Conservation (phyloP, 805 yeast species). For the Candida nonsorbophila region DNA sequence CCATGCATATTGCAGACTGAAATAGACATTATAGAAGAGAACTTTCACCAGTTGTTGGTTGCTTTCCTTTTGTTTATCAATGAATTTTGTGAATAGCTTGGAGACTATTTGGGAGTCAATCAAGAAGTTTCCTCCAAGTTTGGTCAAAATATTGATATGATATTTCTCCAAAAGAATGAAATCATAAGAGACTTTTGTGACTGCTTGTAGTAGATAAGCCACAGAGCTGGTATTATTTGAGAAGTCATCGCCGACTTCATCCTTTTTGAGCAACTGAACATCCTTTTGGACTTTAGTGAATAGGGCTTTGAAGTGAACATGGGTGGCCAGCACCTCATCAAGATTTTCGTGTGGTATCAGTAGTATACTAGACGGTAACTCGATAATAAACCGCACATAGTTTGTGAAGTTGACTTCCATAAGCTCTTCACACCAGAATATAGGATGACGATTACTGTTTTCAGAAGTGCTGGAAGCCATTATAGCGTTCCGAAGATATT, state of each 20-base stretch:
- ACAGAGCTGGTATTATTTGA: conserved; percentile 9
- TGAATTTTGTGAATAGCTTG: conserved; percentile 17
- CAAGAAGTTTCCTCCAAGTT: conserved; percentile 26
- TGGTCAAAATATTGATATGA: conserved; percentile 29
- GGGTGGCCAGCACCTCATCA: conserved; percentile 16
- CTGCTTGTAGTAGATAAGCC: conserved; percentile 20
- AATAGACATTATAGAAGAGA: conserved; percentile 25
- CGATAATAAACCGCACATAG: conserved; percentile 28
- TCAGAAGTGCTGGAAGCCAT: conserved; percentile 6
- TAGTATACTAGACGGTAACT: conserved; percentile 18
- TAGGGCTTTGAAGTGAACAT: conserved; percentile 22
- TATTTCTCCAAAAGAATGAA: conserved; percentile 35
- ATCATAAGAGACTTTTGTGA: conserved; percentile 33
- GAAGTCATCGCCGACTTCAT: conserved; percentile 19
- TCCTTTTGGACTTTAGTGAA: conserved; percentile 22
- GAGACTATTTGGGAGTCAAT: conserved; percentile 20
- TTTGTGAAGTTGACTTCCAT: conserved; percentile 33
- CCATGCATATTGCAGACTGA: conserved; percentile 34
- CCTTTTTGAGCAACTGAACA: conserved; percentile 19
- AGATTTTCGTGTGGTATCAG: conserved; percentile 10
- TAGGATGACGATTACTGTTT: conserved; percentile 4
- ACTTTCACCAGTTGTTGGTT: conserved; percentile 22
- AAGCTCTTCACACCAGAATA: conserved; percentile 26
- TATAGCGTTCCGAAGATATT: conserved; percentile 21
- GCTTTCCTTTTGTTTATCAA: conserved; percentile 10